Evolutionary conservation across 148 eudicot genomes (phyloP).

Genomic region (Mesembryanthemum crystallinum): DNA sequence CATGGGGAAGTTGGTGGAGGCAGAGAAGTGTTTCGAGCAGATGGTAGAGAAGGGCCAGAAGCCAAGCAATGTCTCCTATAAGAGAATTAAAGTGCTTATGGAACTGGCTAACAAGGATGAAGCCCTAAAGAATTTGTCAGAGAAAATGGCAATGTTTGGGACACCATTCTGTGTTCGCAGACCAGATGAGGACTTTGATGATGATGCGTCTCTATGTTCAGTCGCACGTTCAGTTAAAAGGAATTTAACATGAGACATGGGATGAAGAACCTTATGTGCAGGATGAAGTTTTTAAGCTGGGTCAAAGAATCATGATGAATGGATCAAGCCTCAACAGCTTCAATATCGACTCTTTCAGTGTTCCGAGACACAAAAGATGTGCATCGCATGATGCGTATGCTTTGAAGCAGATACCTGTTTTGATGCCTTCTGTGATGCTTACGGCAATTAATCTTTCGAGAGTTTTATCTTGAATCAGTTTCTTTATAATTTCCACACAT

Average conservation of each 20-base stretch:
- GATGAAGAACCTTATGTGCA: not conserved
- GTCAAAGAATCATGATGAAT: not conserved
- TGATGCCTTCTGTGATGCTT: not conserved
- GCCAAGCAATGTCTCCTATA: conserved; percentile 74
- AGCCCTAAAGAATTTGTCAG: conserved; percentile 41
- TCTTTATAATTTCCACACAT: not conserved
- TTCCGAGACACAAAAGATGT: not conserved
- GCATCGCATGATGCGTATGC: not conserved
- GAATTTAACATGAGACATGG: not conserved
- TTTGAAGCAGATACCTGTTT: not conserved
- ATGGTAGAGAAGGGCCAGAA: conserved; percentile 84
- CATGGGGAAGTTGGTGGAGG: conserved; percentile 71
- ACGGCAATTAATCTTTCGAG: not conserved
- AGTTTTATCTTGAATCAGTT: no score
- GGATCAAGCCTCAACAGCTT: not conserved
- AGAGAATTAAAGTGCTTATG: conserved; percentile 90
- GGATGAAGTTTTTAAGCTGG: not conserved
- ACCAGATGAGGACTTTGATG: conserved; percentile 32
- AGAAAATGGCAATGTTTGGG: conserved; percentile 63
- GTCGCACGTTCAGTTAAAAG: conserved; percentile 25
- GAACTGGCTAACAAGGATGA: conserved; percentile 74
- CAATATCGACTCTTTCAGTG: not conserved
- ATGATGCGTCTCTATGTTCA: conserved; percentile 27
- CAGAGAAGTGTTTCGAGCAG: conserved; percentile 75
- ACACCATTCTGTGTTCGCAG: conserved; percentile 25